Base-by-base conservation (phyloP, 805 yeast genomes). In the Metschnikowia picachoensis region DNA sequence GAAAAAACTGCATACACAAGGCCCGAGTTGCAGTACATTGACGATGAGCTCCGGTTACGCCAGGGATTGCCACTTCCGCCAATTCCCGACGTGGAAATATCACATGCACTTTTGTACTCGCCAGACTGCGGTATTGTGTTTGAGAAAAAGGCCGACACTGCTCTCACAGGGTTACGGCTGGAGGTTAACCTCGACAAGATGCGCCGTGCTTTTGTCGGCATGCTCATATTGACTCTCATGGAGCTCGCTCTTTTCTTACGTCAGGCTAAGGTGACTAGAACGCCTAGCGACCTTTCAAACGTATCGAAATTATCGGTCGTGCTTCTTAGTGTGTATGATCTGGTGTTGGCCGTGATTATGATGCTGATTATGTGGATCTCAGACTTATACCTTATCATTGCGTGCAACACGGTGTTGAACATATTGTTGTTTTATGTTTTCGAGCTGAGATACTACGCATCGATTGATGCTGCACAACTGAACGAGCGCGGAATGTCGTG, bases 91-190 rank as follows among this genome's bases (percentile, higher is more conserved):
- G 52, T 91, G 14, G 67, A 66, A 30, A 57, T 91, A 9, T 61
- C 74, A 2, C 65, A 75, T 10, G 89, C 85, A 7, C 51, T 88
- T 12, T 48, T 88, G 15, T 90, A 87, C 58, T 88, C 96, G 0
- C 97, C 97, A 0, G 96, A 91, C 60, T 91, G 98, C 70, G 95
- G 91, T 0, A 59, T 84, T 2, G 60, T 77, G 2, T 49, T 87
- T 4, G 61, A 50, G 30, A 56, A 54, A 27, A 53, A 56, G 30
- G 45, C 51, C 8, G 49, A 48, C 6, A 42, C 45, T 4, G 47
- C 46, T 4, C 53, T 70, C 30, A 46, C 65, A 6, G 97, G 97
- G 1, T 66, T 76, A n/a, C 78, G 82, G 49, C 64, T 68, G 41
- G 91, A 83, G 57, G 72, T 77, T 16, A 66, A 61, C 31, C 58